These are phyloP conservation scores for Castanospermum australe DNA, from an alignment of 306 rosid species.

Conservation along the genomic window DNA sequence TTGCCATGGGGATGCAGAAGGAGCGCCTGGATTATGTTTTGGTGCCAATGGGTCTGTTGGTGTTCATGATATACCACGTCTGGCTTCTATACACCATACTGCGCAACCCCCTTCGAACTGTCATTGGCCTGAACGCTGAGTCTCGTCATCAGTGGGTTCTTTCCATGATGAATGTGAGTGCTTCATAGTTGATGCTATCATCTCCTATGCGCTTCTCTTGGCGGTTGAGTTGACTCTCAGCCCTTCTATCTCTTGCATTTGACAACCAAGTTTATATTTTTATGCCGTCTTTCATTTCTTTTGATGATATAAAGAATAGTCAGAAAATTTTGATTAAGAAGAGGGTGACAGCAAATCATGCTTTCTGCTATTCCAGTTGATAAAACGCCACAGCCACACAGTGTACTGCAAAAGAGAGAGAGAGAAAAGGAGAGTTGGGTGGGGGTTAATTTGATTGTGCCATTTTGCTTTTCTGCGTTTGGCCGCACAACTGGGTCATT, in stretches of 20 bases:
- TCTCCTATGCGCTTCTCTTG: background rate
- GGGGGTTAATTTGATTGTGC: background rate
- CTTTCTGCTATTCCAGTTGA: background rate
- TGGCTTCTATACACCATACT: slow-evolving; percentile 58
- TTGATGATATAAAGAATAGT: background rate
- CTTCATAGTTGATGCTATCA: background rate
- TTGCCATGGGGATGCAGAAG: slow-evolving; percentile 42
- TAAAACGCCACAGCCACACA: background rate
- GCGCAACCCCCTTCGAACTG: slow-evolving; percentile 58
- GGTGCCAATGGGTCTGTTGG: slow-evolving; percentile 65
- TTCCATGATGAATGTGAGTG: slow-evolving; percentile 71
- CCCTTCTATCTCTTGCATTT: background rate
- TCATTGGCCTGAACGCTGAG: slow-evolving; percentile 73
- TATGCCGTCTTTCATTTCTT: background rate
- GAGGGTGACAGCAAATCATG: background rate
- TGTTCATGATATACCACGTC: slow-evolving; percentile 51
- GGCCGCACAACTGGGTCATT: background rate
- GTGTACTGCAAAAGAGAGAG: background rate
- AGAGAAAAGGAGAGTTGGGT: background rate
- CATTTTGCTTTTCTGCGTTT: background rate
- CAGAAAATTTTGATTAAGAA: background rate
- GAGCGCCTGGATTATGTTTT: slow-evolving; percentile 50
- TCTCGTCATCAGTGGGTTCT: slow-evolving; percentile 82
- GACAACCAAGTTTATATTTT: background rate
- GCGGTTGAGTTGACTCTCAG: background rate